Base-by-base conservation (phyloP, 2,329 filamentous ascomycete genomes). In the Thelonectria olida region DNA sequence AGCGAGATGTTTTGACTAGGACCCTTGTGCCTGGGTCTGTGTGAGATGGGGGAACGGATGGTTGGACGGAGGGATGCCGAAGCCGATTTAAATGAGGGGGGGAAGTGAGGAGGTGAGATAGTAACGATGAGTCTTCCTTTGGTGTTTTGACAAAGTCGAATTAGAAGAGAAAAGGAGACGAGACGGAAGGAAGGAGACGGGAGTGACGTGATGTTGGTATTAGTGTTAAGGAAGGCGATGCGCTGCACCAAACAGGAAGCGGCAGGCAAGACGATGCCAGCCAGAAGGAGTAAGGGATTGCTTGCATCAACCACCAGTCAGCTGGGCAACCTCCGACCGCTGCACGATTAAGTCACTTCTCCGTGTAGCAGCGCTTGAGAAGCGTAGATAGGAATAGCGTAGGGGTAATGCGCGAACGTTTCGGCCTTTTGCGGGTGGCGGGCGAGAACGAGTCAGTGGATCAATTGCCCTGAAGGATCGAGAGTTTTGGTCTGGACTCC, bases 241-340 rank as follows among this genome's bases (percentile, higher is more conserved):
- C 12, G 28, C 49, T 59, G 50, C 42, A 48, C 31, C 19, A 47
- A 27, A 54, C 25, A 38, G 50, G 38, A 59, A 49, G 36, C 44
- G 50, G 56, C 38, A 54, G 50, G 41, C 44, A 54, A 44, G 51
- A 55, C 51, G 51, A 44, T 54, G 45, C 45, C 57, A 45, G 17
- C 36, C 51, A 41, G 39, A 54, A 38, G 22, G 45, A 45, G 28
- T 12, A 42, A 38, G 38, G 31, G 17, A 51, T 55, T 63, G 62
- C 61, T 69, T 60, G 67, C 67, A 70, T 69, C 58, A 60, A 69
- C 51, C 52, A 51, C 47, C 48, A 61, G 64, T 65, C 57, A 59
- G 67, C 66, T 61, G 64, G 27, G 61, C 54, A 56, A 53, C 50
- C 51, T 44, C 48, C 38, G 22, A 38, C 15, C n/a, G 22, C 51